Percentiles rank a stretch among this genome's conserved stretches.
Conservation (phyloP, 2,329 filamentous ascomycete genomes). For the Metarhizium humberi region DNA sequence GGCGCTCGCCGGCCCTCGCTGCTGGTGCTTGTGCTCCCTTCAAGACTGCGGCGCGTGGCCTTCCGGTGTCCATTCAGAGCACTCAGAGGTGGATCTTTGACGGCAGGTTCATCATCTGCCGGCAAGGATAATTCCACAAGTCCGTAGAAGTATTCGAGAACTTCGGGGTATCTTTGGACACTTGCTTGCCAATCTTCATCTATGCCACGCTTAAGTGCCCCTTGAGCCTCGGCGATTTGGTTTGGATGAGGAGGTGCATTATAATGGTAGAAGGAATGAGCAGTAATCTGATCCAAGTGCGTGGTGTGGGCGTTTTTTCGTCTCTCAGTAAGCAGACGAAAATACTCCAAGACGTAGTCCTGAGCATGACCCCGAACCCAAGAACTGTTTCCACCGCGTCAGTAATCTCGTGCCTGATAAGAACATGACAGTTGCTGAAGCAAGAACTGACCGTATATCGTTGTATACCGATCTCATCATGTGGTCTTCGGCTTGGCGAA, state of each 20-base stretch:
- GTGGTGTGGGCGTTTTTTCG: conserved; percentile 48
- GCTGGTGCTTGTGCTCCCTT: not conserved
- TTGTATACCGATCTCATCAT: conserved; percentile 55
- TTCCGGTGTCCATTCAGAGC: conserved; percentile 41
- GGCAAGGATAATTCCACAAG: conserved; percentile 60
- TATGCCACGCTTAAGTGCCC: conserved; percentile 60
- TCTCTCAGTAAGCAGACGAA: conserved; percentile 49
- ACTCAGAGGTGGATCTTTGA: conserved; percentile 52
- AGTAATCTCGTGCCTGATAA: conserved; percentile 4
- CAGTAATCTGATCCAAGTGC: conserved; percentile 46
- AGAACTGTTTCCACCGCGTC: conserved; percentile 28
- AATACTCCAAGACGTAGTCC: conserved; percentile 60
- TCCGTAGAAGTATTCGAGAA: conserved; percentile 73
- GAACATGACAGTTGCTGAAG: not conserved
- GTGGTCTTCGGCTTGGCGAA: conserved; percentile 52
- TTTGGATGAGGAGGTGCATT: conserved; percentile 47
- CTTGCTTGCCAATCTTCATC: conserved; percentile 71
- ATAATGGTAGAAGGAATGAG: conserved; percentile 49
- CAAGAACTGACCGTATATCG: conserved; percentile 48
- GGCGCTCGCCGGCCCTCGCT: conserved; percentile 3
- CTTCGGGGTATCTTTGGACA: conserved; percentile 68
- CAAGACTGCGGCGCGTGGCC: conserved; percentile 28
- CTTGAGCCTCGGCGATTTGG: conserved; percentile 56
- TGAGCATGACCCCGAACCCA: conserved; percentile 59
- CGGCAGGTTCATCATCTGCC: conserved; percentile 47